These are phyloP conservation scores for Candida hungchunana DNA, from an alignment of 805 yeast genomes.

Conservation along the genomic window DNA sequence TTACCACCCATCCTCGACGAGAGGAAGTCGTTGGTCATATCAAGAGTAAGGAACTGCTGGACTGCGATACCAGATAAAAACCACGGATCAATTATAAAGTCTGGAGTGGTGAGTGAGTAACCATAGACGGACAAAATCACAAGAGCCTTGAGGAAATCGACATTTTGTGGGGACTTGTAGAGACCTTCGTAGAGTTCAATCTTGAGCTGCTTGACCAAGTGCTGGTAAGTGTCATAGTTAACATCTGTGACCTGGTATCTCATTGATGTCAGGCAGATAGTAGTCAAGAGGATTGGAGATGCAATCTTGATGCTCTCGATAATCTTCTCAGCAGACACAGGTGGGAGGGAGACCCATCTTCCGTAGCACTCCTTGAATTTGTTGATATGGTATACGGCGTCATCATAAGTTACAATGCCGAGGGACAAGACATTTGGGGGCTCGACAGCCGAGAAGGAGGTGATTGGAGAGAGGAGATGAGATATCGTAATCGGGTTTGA, in stretches of 20 bases:
- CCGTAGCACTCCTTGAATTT: conserved; percentile 66
- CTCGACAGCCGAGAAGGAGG: conserved; percentile 16
- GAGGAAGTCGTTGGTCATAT: conserved; percentile 29
- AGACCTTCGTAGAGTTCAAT: conserved; percentile 27
- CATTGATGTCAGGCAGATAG: conserved; percentile 59
- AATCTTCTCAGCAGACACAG: conserved; percentile 42
- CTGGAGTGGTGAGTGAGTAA: conserved; percentile 50
- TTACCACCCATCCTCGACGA: conserved; percentile 16
- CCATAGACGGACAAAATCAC: conserved; percentile 65
- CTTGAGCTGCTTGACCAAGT: conserved; percentile 37
- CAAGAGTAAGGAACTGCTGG: conserved; percentile 53
- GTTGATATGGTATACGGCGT: conserved; percentile 47
- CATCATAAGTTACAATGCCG: conserved; percentile 43
- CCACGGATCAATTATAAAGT: conserved; percentile 65
- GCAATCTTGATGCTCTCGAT: conserved; percentile 42
- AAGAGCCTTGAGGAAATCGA: conserved; percentile 66
- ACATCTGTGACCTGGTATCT: conserved; percentile 36
- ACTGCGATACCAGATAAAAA: conserved; percentile 60
- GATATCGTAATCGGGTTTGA: conserved; percentile 17
- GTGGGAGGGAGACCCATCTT: conserved; percentile 73
- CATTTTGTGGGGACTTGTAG: conserved; percentile 41
- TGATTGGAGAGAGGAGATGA: conserved; percentile 13
- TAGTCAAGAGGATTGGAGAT: conserved; percentile 62
- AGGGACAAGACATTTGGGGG: conserved; percentile 45
- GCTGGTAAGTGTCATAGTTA: conserved; percentile 26